Percentiles rank a stretch among this genome's conserved stretches.
Conservation (phyloP, 257 asterid genomes). For the Lithospermum erythrorhizon region DNA sequence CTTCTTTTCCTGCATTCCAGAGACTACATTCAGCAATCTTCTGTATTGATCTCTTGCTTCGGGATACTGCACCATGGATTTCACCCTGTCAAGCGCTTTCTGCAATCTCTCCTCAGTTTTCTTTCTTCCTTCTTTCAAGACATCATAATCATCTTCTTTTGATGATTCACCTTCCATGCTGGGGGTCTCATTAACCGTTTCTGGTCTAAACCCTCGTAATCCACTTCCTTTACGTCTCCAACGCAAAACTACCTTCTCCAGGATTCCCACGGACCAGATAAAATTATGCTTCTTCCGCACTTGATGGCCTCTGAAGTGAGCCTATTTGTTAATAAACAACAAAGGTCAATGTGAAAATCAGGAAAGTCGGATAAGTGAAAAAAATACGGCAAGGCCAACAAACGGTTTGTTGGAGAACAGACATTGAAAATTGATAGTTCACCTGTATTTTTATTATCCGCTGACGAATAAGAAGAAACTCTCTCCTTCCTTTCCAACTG, state of each 20-base stretch:
- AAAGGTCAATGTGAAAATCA: background rate
- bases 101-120: slow-evolving; percentile 4
- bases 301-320: slow-evolving; percentile 9
- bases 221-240: slow-evolving; percentile 11
- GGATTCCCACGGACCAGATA: slow-evolving; percentile 5
- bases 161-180: background rate
- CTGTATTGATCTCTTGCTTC: slow-evolving; percentile 9
- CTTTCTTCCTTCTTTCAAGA: slow-evolving; percentile 7
- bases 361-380: background rate
- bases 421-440: background rate
- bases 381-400: background rate
- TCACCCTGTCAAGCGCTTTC: slow-evolving; percentile 7
- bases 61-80: slow-evolving; percentile 9
- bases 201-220: slow-evolving; percentile 5
- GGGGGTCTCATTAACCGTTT: background rate
- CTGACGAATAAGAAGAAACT: slow-evolving; percentile 4
- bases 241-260: slow-evolving; percentile 8
- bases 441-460: slow-evolving; percentile 6
- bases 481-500: slow-evolving; percentile 5
- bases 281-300: slow-evolving; percentile 3
- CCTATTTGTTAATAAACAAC: background rate
- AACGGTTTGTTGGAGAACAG: background rate
- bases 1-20: slow-evolving; percentile 6
- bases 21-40: slow-evolving; percentile 5
- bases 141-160: slow-evolving; percentile 8